Percentiles rank a stretch among this genome's conserved stretches.
These are phyloP conservation scores for Ophiocordyceps camponoti-saundersi DNA, from an alignment of 2,329 filamentous ascomycete species.

Conservation along the genomic window DNA sequence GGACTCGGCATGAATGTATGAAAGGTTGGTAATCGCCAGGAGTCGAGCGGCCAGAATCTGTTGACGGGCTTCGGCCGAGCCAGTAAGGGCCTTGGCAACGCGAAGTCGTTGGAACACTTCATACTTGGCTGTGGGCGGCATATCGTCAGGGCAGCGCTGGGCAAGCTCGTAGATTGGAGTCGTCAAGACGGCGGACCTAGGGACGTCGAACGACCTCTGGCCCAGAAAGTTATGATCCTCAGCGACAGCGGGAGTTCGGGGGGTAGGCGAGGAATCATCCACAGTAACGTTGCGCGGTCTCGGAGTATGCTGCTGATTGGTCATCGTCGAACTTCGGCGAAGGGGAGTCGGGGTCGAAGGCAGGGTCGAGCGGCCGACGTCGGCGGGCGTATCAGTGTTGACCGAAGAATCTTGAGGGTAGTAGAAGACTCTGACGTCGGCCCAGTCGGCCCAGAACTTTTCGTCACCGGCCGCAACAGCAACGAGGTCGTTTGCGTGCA, in stretches of 20 bases:
- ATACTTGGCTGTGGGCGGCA: slow-evolving; percentile 61
- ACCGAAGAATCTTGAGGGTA: slow-evolving; percentile 35
- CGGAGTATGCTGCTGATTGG: slow-evolving; percentile 23
- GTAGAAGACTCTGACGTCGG: slow-evolving; percentile 64
- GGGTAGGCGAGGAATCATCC: slow-evolving; percentile 32
- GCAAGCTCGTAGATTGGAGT: slow-evolving; percentile 40
- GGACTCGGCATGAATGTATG: slow-evolving; percentile 70
- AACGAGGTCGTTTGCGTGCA: slow-evolving; percentile 73
- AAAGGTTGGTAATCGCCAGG: slow-evolving; percentile 76
- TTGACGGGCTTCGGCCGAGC: slow-evolving; percentile 48
- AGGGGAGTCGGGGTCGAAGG: slow-evolving; percentile 62
- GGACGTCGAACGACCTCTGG: slow-evolving; percentile 47
- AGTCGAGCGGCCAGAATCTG: slow-evolving; percentile 66
- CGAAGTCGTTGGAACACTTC: slow-evolving; percentile 74
- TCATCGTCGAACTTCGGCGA: slow-evolving; percentile 47
- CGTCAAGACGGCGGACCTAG: slow-evolving; percentile 34
- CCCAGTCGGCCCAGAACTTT: slow-evolving; percentile 58
- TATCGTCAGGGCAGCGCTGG: slow-evolving; percentile 36
- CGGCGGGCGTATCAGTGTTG: slow-evolving; percentile 5
- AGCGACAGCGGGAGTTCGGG: slow-evolving; percentile 20
- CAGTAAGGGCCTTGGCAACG: slow-evolving; percentile 62
- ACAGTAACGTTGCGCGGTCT: slow-evolving; percentile 14
- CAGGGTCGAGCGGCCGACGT: slow-evolving; percentile 22
- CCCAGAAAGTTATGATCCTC: slow-evolving; percentile 20
- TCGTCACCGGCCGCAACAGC: slow-evolving; percentile 49